Conservation (phyloP, 805 yeast species). For the Yarrowia sp. region DNA sequence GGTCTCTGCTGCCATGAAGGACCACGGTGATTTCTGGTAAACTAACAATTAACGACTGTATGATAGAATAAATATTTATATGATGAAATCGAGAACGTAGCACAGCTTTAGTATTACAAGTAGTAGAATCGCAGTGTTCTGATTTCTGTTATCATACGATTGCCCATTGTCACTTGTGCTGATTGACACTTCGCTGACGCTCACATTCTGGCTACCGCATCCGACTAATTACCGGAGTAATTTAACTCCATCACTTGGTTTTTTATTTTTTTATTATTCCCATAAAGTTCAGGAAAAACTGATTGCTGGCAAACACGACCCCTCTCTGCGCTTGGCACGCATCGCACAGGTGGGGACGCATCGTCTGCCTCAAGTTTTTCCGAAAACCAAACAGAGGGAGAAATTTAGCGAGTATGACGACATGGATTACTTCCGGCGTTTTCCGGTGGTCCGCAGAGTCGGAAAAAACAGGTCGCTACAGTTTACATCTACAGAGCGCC, state of each 20-base stretch:
- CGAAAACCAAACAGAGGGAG: neutral
- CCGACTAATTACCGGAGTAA: slow-evolving; percentile 18
- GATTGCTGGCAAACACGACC: slow-evolving; percentile 19
- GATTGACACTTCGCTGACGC: neutral
- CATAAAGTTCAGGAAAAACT: slow-evolving; percentile 14
- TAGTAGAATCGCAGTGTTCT: neutral
- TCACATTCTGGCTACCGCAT: neutral
- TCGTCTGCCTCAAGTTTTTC: neutral
- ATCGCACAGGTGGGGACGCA: neutral
- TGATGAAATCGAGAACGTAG: neutral
- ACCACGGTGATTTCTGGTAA: slow-evolving; percentile 77
- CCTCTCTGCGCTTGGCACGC: slow-evolving; percentile 17
- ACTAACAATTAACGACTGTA: slow-evolving; percentile 25
- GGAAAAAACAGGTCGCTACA: neutral
- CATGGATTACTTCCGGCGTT: neutral
- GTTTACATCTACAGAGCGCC: no score
- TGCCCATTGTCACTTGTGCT: neutral
- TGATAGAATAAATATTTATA: slow-evolving; percentile 23
- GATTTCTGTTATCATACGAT: neutral
- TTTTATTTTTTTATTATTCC: neutral
- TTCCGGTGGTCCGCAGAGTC: neutral
- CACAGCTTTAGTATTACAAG: neutral
- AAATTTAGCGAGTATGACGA: neutral
- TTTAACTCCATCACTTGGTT: neutral
- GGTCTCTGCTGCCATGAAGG: slow-evolving; percentile 98